Evolutionary conservation across 768 basidiomycete genomes (phyloP), one percentile per base, ranked within the genome.

Genomic region (Lenzites betulinus): DNA sequence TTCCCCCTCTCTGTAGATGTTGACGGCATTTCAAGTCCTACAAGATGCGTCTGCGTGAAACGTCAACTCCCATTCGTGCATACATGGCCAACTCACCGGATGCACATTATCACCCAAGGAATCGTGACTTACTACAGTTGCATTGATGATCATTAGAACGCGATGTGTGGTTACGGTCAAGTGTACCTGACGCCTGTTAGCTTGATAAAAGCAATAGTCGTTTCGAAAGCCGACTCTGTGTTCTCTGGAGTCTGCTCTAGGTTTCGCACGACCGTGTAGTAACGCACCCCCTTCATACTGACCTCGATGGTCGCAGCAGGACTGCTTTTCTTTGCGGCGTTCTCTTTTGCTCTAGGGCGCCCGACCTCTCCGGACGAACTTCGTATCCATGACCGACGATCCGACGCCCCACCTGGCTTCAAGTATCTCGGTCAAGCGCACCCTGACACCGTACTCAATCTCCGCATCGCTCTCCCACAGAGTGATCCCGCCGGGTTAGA

Each of bases 381-480:
- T 58, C 55, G 26, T 43, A 67, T 75, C 16, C 74, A 71, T 60
- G 75, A 75, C 43, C 53, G 63, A 18, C 67, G 69, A 13, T n/a
- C 55, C 11, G 46, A 50, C 4, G 62, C 67, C 11, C 75, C 75
- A 5, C 39, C 58, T 16, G 73, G 71, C 30, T 76, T 77, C 64
- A 56, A 62, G 18, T 58, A 63, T 49, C 51, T 56, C 7, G 73
- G 72, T 9, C 30, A 67, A 26, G 73, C 76, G 7, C 49, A 69
- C 8, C 60, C 66, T 0, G 66, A 72, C 56, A 56, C 69, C 0
- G 59, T 57, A 28, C 65, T 77, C 26, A 68, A 69, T 39, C 62
- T 77, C 47, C 72, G 73, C 59, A 70, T 77, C 51, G 74, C 70
- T 39, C 69, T 77, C 48, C 69, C 66, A 4, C 72, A 72, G 60